These are phyloP conservation scores for Phytophthora pistaciae DNA, from an alignment of 352 stramenopile genomes.

Conservation along the genomic window DNA sequence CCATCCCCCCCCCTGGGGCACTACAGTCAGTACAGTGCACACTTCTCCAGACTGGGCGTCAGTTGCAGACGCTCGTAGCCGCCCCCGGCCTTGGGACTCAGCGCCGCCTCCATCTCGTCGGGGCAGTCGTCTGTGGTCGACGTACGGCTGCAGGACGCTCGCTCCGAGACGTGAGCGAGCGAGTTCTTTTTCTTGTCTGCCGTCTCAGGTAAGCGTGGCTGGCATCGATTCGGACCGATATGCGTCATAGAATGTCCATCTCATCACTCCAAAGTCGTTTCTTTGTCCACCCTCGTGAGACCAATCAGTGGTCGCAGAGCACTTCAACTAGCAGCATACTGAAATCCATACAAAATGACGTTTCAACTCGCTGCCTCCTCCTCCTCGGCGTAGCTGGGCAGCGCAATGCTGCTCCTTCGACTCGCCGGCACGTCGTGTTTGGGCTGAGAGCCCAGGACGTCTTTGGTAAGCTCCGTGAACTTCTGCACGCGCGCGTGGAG, in stretches of 20 bases:
- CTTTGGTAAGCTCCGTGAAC: conserved; percentile 49
- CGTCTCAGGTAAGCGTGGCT: conserved; percentile 22
- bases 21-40: background rate
- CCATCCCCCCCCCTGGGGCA: conserved; percentile 2
- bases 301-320: conserved; percentile 6
- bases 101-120: conserved; percentile 29
- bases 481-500: conserved; percentile 60
- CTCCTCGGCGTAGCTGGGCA: conserved; percentile 6
- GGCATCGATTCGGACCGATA: conserved; percentile 9
- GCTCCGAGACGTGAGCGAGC: conserved; percentile 5
- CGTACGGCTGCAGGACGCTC: conserved; percentile 1
- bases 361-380: background rate
- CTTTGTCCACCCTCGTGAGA: conserved; percentile 4
- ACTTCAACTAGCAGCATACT: conserved; percentile 22
- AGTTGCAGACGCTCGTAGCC: conserved; percentile 34
- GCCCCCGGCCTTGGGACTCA: conserved; percentile 31
- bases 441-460: conserved; percentile 5
- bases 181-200: conserved; percentile 18
- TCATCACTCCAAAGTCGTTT: conserved; percentile 21
- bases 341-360: background rate
- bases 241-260: background rate
- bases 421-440: conserved; percentile 2
- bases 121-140: background rate
- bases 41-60: conserved; percentile 39
- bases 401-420: conserved; percentile 2